Conservation (phyloP, 768 basidiomycete genomes). For the Boletales sp. region DNA sequence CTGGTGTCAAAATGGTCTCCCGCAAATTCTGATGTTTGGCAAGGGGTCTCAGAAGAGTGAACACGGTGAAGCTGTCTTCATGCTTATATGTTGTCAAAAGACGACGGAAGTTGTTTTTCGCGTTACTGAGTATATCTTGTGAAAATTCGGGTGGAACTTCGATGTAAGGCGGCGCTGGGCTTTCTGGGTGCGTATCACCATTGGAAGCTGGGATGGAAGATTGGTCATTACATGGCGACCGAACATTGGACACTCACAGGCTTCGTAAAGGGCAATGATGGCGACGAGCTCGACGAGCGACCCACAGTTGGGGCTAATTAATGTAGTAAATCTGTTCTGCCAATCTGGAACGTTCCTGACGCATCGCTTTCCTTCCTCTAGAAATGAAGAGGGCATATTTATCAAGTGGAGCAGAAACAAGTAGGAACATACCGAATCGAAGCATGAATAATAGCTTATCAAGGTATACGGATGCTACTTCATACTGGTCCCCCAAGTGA, state of each 20-base stretch:
- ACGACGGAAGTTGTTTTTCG: conserved; percentile 6
- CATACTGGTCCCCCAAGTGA: too few species aligned
- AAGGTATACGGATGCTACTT: neutral
- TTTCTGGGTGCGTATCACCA: neutral
- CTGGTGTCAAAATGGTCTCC: conserved; percentile 7
- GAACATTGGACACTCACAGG: conserved; percentile 7
- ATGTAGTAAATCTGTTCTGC: conserved; percentile 2
- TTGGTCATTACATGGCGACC: neutral
- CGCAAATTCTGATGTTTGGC: conserved; percentile 12
- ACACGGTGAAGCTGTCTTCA: conserved; percentile 11
- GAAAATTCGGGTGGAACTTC: neutral
- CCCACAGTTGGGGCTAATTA: conserved; percentile 5
- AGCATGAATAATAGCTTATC: conserved; percentile 10
- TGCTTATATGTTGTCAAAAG: conserved; percentile 10
- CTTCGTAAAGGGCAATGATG: conserved; percentile 18
- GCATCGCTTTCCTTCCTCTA: conserved; percentile 16
- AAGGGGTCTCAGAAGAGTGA: conserved; percentile 18
- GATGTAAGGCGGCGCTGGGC: neutral
- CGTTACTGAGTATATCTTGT: conserved; percentile 4
- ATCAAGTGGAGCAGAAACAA: neutral
- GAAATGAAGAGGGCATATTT: neutral
- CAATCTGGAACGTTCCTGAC: conserved; percentile 11
- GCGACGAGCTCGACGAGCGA: conserved; percentile 17
- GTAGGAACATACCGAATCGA: conserved; percentile 13
- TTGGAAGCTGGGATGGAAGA: conserved; percentile 2